Conservation (phyloP, 2,329 filamentous ascomycete genomes). For the Penicillium sclerotiorum region DNA sequence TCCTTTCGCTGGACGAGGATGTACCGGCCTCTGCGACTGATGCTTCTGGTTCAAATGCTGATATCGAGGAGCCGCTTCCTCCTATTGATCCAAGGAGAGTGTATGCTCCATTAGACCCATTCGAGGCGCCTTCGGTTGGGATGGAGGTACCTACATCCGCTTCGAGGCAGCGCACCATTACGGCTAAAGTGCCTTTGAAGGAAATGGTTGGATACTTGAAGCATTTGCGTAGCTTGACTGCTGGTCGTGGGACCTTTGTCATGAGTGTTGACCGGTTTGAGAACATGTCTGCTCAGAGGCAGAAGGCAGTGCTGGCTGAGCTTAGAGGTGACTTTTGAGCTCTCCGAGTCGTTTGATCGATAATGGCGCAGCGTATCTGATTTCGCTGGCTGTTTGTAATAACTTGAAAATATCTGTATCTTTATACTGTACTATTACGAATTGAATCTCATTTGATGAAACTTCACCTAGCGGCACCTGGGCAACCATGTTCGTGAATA, state of each 20-base stretch:
- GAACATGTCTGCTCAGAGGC: slow-evolving; percentile 63
- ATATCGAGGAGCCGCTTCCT: slow-evolving; percentile 34
- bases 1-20: slow-evolving; percentile 69
- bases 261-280: slow-evolving; percentile 75
- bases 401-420: too few relatives aligned
- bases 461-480: too few relatives aligned
- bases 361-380: too few relatives aligned
- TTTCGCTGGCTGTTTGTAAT: too few relatives aligned
- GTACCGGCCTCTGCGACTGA: slow-evolving; percentile 34
- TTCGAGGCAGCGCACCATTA: slow-evolving; percentile 64
- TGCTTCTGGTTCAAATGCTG: slow-evolving; percentile 14
- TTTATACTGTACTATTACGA: too few relatives aligned
- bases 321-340: slow-evolving; percentile 43
- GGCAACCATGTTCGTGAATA: too few relatives aligned
- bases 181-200: slow-evolving; percentile 86
- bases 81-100: slow-evolving; percentile 72
- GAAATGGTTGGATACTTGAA: slow-evolving; percentile 97
- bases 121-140: slow-evolving; percentile 42
- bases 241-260: slow-evolving; percentile 76
- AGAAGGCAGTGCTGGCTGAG: slow-evolving; percentile 57
- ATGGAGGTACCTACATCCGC: slow-evolving; percentile 31
- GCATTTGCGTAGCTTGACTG: slow-evolving; percentile 84
- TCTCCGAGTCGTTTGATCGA: too few relatives aligned
- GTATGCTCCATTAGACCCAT: slow-evolving; percentile 88
- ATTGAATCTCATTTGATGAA: too few relatives aligned